phyloP scores from a whole-genome alignment of 257 asterid species.

The Penstemon newberryi region DNA sequence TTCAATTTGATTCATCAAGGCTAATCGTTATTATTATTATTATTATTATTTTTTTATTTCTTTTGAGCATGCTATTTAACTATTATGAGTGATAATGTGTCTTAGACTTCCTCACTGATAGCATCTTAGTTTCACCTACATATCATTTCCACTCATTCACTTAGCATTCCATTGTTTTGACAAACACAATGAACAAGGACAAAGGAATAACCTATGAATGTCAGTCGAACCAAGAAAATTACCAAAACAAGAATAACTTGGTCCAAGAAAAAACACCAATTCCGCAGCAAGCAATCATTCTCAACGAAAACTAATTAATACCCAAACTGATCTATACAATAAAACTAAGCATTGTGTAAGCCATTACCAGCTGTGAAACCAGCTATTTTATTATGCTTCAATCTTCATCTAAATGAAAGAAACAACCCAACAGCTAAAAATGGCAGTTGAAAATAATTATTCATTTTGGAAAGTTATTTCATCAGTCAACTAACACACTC shows the following conservation, averaged over 20 bases:
- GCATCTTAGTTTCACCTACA: background rate
- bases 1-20: no score
- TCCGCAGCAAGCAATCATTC: background rate
- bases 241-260: background rate
- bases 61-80: no score
- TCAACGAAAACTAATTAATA: background rate
- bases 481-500: no score
- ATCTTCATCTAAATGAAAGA: background rate
- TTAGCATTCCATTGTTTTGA: background rate
- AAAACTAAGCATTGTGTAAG: background rate
- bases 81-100: no score
- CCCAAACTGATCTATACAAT: background rate
- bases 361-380: background rate
- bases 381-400: background rate
- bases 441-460: no score
- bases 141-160: constrained; percentile 7
- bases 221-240: background rate
- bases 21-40: no score
- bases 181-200: background rate
- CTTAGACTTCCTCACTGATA: background rate
- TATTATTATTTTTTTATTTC: background rate
- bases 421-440: background rate
- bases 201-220: background rate
- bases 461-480: no score
- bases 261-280: background rate